Evolutionary conservation across 169 alveolate genomes (phyloP).

Genomic region (Plasmodium adleri): DNA sequence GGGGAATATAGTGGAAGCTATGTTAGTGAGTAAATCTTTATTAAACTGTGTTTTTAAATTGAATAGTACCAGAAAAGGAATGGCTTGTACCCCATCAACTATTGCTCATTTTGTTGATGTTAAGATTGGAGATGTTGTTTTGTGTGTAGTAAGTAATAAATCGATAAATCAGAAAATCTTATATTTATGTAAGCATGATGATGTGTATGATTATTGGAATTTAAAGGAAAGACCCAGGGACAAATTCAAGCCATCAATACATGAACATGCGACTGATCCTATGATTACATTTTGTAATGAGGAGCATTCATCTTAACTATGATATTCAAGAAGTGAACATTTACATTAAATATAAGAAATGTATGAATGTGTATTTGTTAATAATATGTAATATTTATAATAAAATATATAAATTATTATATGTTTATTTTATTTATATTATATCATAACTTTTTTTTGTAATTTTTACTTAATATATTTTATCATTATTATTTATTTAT

Average conservation of each 20-base stretch:
- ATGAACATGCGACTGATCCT: constrained; percentile 59
- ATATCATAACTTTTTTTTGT: too few species aligned
- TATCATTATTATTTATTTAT: too few species aligned
- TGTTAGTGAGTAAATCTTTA: constrained; percentile 76
- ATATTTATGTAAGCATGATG: constrained; percentile 73
- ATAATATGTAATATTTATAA: too few species aligned
- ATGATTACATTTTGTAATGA: constrained; percentile 71
- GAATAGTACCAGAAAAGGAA: constrained; percentile 80
- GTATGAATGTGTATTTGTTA: too few species aligned
- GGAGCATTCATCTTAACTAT: constrained; percentile 27
- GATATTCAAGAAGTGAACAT: too few species aligned
- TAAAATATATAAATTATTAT: neutral
- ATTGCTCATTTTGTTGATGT: constrained; percentile 80
- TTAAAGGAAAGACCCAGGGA: constrained; percentile 76
- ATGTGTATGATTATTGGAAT: constrained; percentile 76
- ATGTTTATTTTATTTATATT: too few species aligned
- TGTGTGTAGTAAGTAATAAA: constrained; percentile 74
- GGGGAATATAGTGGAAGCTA: constrained; percentile 60
- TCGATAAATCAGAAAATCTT: constrained; percentile 74
- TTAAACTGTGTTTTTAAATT: constrained; percentile 78
- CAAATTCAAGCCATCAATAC: constrained; percentile 74
- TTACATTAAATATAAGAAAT: too few species aligned
- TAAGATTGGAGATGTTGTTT: constrained; percentile 74
- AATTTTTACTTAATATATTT: too few species aligned
- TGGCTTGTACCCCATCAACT: constrained; percentile 82